Evolutionary conservation across 192 early-diverging fungal species (phyloP).

Genomic region (Coemansia guatemalensis): DNA sequence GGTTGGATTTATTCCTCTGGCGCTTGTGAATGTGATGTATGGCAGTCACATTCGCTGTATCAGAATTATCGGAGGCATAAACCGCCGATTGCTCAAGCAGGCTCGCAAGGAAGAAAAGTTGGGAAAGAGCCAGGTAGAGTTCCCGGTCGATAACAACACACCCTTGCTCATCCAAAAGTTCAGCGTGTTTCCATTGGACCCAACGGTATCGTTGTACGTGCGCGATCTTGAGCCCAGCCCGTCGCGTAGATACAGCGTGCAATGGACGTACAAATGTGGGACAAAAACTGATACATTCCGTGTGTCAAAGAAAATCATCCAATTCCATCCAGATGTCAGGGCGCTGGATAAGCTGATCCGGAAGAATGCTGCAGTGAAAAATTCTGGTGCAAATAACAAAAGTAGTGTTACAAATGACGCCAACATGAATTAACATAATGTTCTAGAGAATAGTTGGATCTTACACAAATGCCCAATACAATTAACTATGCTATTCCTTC

Average conservation of each 20-base stretch:
- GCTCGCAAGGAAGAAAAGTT: conserved; percentile 10
- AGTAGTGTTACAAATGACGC: not conserved
- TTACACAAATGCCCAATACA: not conserved
- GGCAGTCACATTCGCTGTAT: conserved; percentile 38
- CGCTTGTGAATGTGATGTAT: conserved; percentile 28
- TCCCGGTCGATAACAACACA: conserved; percentile 29
- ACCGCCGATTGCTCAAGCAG: conserved; percentile 7
- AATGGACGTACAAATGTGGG: conserved; percentile 28
- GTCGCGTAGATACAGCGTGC: conserved; percentile 27
- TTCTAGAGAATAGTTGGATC: not conserved
- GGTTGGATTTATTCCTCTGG: conserved; percentile 40
- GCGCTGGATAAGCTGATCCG: conserved; percentile 37
- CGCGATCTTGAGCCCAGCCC: conserved; percentile 37
- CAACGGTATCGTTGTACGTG: conserved; percentile 23
- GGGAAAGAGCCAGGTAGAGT: conserved; percentile 38
- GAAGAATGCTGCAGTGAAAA: conserved; percentile 16
- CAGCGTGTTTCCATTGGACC: conserved; percentile 24
- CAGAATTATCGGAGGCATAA: conserved; percentile 35
- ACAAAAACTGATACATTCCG: conserved; percentile 15
- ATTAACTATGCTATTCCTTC: not conserved
- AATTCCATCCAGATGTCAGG: conserved; percentile 42
- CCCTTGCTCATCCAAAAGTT: conserved; percentile 38
- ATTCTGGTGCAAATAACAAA: conserved; percentile 2
- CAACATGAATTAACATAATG: not conserved
- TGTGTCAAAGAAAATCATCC: conserved; percentile 35